Evolutionary conservation across 1,139 yeast species (phyloP).

Genomic region (Saccharomyces uvarum): DNA sequence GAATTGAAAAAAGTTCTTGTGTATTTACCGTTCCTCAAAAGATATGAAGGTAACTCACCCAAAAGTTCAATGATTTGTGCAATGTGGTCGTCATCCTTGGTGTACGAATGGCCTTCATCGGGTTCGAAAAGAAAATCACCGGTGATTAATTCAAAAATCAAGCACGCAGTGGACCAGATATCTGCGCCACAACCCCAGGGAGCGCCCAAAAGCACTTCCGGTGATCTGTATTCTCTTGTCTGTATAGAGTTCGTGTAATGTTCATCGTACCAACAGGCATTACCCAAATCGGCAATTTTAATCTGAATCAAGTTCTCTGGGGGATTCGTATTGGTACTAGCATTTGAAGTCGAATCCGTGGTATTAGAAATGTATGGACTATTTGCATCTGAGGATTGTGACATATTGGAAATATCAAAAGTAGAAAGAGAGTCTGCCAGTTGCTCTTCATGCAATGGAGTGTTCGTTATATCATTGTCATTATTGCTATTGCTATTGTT

Average conservation of each 20-base stretch:
- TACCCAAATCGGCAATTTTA: conserved; percentile 72
- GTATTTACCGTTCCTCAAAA: conserved; percentile 44
- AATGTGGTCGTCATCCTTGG: conserved; percentile 66
- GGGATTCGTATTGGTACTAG: background rate
- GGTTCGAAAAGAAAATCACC: conserved; percentile 77
- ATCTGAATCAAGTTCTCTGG: conserved; percentile 35
- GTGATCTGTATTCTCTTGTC: conserved; percentile 69
- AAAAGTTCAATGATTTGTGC: conserved; percentile 65
- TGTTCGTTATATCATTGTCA: background rate
- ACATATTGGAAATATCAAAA: conserved; percentile 32
- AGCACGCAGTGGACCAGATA: conserved; percentile 67
- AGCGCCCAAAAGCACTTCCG: conserved; percentile 54
- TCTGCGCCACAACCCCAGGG: conserved; percentile 73
- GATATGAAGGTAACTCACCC: conserved; percentile 48
- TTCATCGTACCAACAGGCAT: conserved; percentile 59
- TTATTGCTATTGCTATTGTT: background rate
- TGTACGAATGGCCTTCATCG: conserved; percentile 40
- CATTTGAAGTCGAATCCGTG: background rate
- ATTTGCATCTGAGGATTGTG: conserved; percentile 23
- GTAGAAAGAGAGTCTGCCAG: conserved; percentile 29
- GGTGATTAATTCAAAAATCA: conserved; percentile 61
- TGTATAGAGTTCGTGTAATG: conserved; percentile 70
- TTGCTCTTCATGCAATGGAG: background rate
- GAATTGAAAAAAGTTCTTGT: conserved; percentile 47
- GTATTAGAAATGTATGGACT: background rate